Evolutionary conservation across 148 eudicot species (phyloP), one percentile per base, ranked within the genome.

Genomic region (Agrostemma githago): DNA sequence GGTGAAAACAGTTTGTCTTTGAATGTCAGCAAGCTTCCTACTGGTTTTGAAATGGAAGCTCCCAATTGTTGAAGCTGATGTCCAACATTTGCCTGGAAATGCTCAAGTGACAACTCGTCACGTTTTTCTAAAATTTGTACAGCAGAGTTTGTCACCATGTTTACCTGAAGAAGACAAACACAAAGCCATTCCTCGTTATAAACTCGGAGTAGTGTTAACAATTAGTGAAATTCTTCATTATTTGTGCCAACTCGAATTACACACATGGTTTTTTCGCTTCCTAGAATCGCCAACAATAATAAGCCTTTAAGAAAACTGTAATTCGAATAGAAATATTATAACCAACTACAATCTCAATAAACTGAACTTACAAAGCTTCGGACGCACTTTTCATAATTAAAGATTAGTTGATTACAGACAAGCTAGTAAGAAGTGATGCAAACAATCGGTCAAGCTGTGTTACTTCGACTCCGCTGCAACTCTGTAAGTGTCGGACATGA

Each of bases 71-170:
- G 82, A 68, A 85, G 74, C 77, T 87, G 87, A 53, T 79, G 64
- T 40, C 78, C 70, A 8, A 85, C 41, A 42, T 72, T 57, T 19
- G 83, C 81, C 62, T 82, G 88, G 74, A 87, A 59, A 59, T 62
- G 54, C 79, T 78, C 85, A 79, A 87, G 90, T 5, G 84, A 75
- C 46, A 83, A 58, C 73, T 76, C 62, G 56, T 87, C 88, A 38
- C 86, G 88, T 19, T 79, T 81, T 74, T 84, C 81, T 58, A 89
- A 75, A 59, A 84, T 71, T 79, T 82, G 64, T 56, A 85, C 71
- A 17, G 85, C 72, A 4, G 86, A 79, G 78, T 80, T 83, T 61
- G 84, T 86, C 12, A 66, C 78, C 65, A 38, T 54, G 57, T 84
- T 81, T 38, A 89, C 65, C 93, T 89, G 84, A 44, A 44, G 79